Base-by-base conservation (phyloP, 2,329 filamentous ascomycete genomes). In the Aspergillus tamarii region DNA sequence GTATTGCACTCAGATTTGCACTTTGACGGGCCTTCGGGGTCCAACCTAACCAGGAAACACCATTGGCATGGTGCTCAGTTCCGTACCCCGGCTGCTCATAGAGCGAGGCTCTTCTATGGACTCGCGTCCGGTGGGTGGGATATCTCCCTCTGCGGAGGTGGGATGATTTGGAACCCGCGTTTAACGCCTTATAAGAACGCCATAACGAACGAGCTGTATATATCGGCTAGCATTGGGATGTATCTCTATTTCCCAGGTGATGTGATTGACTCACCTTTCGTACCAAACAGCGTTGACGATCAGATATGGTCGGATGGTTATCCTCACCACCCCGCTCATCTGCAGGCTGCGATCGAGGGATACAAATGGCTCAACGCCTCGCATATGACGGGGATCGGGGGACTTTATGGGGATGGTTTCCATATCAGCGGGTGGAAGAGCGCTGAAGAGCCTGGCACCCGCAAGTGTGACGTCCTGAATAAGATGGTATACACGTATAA, bases 401-500 rank as follows among this genome's bases (percentile, higher is more conserved):
- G 93, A 0, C 81, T 97, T 0, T 96, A 92, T 74, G 88, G 88
- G 0, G 94, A 98, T 71, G 94, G 94, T 12, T 98, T 93, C 74
- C 94, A 98, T 76, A 90, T 98, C 72, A 86, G 83, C 16, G 87
- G 87, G 28, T 91, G 84, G 79, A 74, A 79, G 36, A 80, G 82
- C 30, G 85, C 87, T 62, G 79, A 81, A 8, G 84, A 84, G 64
- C 84, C 83, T 30, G 87, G 89, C 57, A 93, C 91, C 61, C 89
- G 87, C 0, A 84, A 87, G 66, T 97, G 94, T 76, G 92, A 97
- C 74, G 77, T 87, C 57, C 87, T 93, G 56, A 92, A 97, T 76
- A 88, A 94, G 69, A 94, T 93, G 89, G 90, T 97, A 10, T 97
- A 94, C 78, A 96, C 93, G 0, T 97, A 98, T 81, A 98, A 98